Evolutionary conservation across 805 yeast species (phyloP), one percentile per base, ranked within the genome.

Genomic region (Pichia nakasei): DNA sequence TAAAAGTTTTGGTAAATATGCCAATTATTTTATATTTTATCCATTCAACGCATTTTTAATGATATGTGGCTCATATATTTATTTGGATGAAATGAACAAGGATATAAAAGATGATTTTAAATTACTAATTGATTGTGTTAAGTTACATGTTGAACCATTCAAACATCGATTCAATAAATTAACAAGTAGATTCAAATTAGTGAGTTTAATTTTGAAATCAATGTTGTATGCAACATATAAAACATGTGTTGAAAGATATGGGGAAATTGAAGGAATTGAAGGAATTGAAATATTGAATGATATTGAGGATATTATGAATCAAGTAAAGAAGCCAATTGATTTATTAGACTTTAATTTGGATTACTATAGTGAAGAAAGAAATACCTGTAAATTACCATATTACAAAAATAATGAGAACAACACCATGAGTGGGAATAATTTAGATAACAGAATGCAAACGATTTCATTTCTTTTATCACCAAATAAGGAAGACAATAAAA

Each of bases 41-140:
- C 61, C 66, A 17, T 57, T 64, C 37, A 48, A 59, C 48, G 62
- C 66, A 4, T 60, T 53, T 40, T 44, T 65, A 31, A 48, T 62
- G 1, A 40, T 65, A 15, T 50, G 58, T 44, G 57, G 60, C 12
- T 54, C 52, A 17, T 51, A 55, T 35, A 33, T 65, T 11, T 55
- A 57, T 29, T 46, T 43, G 18, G 54, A 58, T 11, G 41, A 15
- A 8, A 29, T 27, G 3, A 46, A 40, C 3, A 49, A 52, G 8
- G 42, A 46, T n/a, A 29, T 29, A 13, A 15, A 9, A 9, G 37
- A 42, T 9, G 65, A 63, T 45, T 42, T 63, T 11, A 38, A 52
- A n/a, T 44, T 56, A 35, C 37, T 64, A 45, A 44, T 59, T 22
- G 37, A 39, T 9, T 47, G 52, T 2, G 33, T 54, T 8, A 48